A percentile compares a stretch with the other conserved stretches of the same genome.
These are phyloP conservation scores for Ulmus americana DNA, from an alignment of 331 rosid genomes.

Conservation along the genomic window DNA sequence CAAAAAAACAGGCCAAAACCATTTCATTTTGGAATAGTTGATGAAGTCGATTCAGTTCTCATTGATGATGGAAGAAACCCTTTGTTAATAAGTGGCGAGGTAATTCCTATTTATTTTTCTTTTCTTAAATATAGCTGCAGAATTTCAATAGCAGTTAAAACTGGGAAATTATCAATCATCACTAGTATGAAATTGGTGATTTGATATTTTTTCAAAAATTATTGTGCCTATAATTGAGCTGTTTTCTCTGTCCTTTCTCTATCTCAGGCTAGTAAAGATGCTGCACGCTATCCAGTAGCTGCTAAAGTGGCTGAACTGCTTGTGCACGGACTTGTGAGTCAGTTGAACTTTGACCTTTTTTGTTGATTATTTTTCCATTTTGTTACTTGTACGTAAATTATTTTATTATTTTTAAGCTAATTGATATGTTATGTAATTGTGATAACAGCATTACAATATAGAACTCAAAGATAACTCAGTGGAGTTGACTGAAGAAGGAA, in stretches of 20 bases:
- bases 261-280: constrained; percentile 83
- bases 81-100: constrained; percentile 91
- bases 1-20: constrained; percentile 76
- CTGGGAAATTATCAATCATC: not conserved
- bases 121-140: not conserved
- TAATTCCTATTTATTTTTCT: constrained; percentile 21
- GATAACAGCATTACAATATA: constrained; percentile 73
- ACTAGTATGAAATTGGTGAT: not conserved
- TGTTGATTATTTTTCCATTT: not conserved
- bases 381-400: not conserved
- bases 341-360: constrained; percentile 1
- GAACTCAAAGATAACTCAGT: constrained; percentile 88
- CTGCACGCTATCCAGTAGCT: constrained; percentile 91
- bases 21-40: constrained; percentile 93
- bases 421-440: constrained; percentile 13
- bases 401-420: not conserved
- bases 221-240: not conserved
- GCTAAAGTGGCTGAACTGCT: constrained; percentile 95
- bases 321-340: constrained; percentile 59
- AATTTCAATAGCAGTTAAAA: not conserved
- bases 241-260: constrained; percentile 6
- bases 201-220: not conserved
- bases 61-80: constrained; percentile 99
- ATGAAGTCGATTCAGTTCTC: constrained; percentile 94
- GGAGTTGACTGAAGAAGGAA: constrained; percentile 95